Evolutionary conservation across 805 yeast species (phyloP).

Genomic region (Candida easanensis): DNA sequence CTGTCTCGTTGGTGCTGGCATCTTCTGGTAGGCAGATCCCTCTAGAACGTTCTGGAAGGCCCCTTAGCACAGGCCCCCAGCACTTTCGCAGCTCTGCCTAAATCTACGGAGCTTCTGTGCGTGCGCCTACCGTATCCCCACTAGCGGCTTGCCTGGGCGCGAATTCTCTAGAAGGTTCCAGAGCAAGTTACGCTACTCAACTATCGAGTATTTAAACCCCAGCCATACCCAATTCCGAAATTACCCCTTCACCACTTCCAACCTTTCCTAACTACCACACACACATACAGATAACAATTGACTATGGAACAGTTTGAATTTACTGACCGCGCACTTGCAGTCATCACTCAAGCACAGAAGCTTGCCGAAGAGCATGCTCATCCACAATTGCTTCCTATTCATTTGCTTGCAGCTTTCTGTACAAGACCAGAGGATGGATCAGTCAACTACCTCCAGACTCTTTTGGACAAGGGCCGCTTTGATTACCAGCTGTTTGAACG

Average conservation of each 20-base stretch:
- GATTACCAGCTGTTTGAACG: constrained; percentile 84
- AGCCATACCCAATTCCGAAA: not conserved
- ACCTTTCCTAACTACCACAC: not conserved
- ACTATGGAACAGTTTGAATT: constrained; percentile 61
- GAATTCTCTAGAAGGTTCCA: not conserved
- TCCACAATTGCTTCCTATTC: constrained; percentile 83
- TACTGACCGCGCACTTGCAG: constrained; percentile 88
- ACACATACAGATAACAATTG: constrained; percentile 3
- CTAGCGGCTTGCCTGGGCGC: not conserved
- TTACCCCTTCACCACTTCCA: too few species aligned
- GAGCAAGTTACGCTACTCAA: not conserved
- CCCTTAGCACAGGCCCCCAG: too few species aligned
- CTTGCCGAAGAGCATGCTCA: constrained; percentile 84
- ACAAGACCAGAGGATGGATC: constrained; percentile 54
- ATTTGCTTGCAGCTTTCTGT: constrained; percentile 87
- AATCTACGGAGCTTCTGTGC: not conserved
- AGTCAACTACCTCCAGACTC: constrained; percentile 69
- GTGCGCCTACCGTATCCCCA: not conserved
- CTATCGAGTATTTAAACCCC: too few species aligned
- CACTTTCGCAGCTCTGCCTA: not conserved
- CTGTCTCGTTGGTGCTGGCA: too few species aligned
- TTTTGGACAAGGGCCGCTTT: constrained; percentile 81
- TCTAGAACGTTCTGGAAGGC: too few species aligned
- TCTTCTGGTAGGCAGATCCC: too few species aligned
- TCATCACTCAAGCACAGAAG: constrained; percentile 75